A percentile compares a stretch with the other conserved stretches of the same genome.
These are phyloP conservation scores for Tuber magnatum DNA, from an alignment of 495 filamentous ascomycete species.

Conservation along the genomic window DNA sequence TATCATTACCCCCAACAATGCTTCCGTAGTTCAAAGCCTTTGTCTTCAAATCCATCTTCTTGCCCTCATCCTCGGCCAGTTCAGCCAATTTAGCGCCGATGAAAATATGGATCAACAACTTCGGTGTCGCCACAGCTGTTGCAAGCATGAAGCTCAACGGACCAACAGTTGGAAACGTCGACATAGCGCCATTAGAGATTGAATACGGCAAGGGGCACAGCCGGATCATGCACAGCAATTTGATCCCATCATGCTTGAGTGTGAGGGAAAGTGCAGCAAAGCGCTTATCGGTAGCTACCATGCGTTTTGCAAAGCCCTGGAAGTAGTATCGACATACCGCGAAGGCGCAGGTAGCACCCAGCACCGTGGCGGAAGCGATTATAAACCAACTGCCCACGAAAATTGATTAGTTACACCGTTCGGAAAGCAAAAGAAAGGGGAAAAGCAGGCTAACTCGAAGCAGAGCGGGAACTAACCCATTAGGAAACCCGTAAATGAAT, in stretches of 20 bases:
- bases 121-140: conserved; percentile 69
- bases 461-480: conserved; percentile 45
- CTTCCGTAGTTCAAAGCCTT: conserved; percentile 71
- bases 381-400: conserved; percentile 59
- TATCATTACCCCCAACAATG: conserved; percentile 57
- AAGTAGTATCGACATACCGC: conserved; percentile 70
- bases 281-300: conserved; percentile 74
- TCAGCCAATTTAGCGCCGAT: conserved; percentile 71
- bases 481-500: conserved; percentile 89
- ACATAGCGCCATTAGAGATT: conserved; percentile 85
- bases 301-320: conserved; percentile 63
- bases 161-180: conserved; percentile 81
- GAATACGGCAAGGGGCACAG: conserved; percentile 93
- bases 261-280: conserved; percentile 64
- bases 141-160: conserved; percentile 69
- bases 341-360: conserved; percentile 71
- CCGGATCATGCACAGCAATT: conserved; percentile 84
- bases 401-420: conserved; percentile 11
- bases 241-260: conserved; percentile 73
- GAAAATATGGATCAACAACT: conserved; percentile 86
- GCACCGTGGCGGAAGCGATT: conserved; percentile 66
- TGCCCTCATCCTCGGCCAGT: conserved; percentile 58
- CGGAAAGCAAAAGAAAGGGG: neutral
- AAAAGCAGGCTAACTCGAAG: conserved; percentile 39
- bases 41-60: conserved; percentile 58